Evolutionary conservation across 306 rosid species (phyloP).

Genomic region (Comarum palustre): DNA sequence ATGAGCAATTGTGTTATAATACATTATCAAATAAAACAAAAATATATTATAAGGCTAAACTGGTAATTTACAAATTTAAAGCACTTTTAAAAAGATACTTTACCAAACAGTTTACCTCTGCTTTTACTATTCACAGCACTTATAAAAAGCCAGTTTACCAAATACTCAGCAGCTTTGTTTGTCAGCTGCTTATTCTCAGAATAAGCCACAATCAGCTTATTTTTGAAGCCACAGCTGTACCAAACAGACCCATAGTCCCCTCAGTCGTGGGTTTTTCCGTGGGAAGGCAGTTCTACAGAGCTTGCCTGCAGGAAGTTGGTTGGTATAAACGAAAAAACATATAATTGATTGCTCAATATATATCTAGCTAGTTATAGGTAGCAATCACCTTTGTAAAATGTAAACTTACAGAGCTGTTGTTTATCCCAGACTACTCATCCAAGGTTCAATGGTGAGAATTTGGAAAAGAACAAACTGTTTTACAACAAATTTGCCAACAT

Average conservation of each 20-base stretch:
- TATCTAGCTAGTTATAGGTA: too few species aligned
- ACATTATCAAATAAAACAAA: too few species aligned
- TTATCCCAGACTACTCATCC: constrained; percentile 50
- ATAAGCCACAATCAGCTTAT: too few species aligned
- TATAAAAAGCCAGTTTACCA: too few species aligned
- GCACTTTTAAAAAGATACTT: too few species aligned
- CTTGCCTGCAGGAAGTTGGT: constrained; percentile 49
- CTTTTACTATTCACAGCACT: too few species aligned
- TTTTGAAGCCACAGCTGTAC: too few species aligned
- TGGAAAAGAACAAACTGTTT: constrained; percentile 59
- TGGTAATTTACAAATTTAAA: too few species aligned
- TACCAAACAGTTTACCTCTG: too few species aligned
- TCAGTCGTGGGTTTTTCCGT: constrained; percentile 68
- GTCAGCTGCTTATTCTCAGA: background rate
- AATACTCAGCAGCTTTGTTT: too few species aligned
- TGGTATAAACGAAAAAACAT: constrained; percentile 32
- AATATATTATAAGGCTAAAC: too few species aligned
- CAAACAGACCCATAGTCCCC: constrained; percentile 60
- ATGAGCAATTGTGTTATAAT: too few species aligned
- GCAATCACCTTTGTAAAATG: background rate
- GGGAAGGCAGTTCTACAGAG: constrained; percentile 62
- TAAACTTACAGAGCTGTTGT: constrained; percentile 14
- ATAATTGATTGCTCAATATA: background rate
- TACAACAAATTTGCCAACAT: constrained; percentile 40
- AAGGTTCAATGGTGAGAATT: constrained; percentile 57